Percentiles rank a stretch among this genome's conserved stretches.
These are phyloP conservation scores for Apiospora saccharicola DNA, from an alignment of 2,329 filamentous ascomycete species.

Conservation along the genomic window DNA sequence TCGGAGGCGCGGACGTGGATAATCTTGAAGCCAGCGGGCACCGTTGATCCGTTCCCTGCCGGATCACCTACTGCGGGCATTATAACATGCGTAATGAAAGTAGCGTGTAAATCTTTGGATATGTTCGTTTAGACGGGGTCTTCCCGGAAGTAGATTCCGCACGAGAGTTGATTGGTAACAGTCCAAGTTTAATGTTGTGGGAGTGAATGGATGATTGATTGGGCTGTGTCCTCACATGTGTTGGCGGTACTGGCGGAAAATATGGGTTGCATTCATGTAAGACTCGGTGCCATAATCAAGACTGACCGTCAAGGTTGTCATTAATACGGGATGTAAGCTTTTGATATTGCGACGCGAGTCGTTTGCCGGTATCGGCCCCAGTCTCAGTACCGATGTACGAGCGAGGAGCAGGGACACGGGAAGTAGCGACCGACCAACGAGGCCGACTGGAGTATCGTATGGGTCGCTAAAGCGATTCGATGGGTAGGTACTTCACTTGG, in stretches of 20 bases:
- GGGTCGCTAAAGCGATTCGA: neutral
- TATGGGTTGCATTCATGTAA: too few relatives aligned
- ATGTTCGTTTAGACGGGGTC: too few relatives aligned
- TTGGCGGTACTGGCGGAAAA: neutral
- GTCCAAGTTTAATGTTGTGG: neutral
- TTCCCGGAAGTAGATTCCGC: neutral
- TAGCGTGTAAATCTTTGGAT: too few relatives aligned
- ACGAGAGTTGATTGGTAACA: neutral
- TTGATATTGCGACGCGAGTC: neutral
- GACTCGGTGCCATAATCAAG: too few relatives aligned
- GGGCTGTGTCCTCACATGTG: too few relatives aligned
- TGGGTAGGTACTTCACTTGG: neutral
- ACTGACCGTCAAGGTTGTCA: too few relatives aligned
- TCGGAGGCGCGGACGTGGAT: neutral
- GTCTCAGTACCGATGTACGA: neutral
- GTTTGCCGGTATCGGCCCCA: slow-evolving; percentile 11
- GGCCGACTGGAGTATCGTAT: too few relatives aligned
- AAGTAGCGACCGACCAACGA: neutral
- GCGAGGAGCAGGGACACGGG: neutral
- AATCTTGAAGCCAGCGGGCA: neutral
- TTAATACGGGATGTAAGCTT: too few relatives aligned
- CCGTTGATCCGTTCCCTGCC: neutral
- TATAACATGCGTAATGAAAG: neutral
- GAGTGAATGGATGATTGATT: neutral
- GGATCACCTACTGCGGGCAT: neutral